A percentile compares a stretch with the other conserved stretches of the same genome.
Conservation (phyloP, 2,329 filamentous ascomycete genomes). For the Incumbomyces delicatus region DNA sequence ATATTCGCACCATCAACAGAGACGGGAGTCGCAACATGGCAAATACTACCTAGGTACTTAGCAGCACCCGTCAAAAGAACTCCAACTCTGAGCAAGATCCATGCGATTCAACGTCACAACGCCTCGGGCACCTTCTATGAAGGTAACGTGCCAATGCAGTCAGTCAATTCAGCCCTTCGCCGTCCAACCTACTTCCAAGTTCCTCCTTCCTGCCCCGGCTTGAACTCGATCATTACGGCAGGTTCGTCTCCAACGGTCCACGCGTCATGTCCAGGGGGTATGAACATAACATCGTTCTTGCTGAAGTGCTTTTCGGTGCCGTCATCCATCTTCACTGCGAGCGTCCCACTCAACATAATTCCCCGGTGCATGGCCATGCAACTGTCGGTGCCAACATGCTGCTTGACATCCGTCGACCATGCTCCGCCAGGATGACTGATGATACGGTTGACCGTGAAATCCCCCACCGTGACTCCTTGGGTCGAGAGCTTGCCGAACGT, state of each 20-base stretch:
- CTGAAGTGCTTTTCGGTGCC: not conserved
- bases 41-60: too few species aligned
- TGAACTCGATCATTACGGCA: conserved; percentile 8
- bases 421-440: not conserved
- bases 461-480: not conserved
- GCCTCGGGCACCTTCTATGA: too few species aligned
- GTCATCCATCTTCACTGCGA: not conserved
- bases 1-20: too few species aligned
- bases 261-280: conserved; percentile 1
- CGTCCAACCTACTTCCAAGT: too few species aligned
- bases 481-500: not conserved
- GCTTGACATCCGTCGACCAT: not conserved
- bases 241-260: conserved; percentile 8
- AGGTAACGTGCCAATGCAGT: too few species aligned
- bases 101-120: too few species aligned
- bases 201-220: too few species aligned
- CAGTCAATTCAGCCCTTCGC: too few species aligned
- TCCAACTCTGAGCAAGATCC: too few species aligned
- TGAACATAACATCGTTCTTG: not conserved
- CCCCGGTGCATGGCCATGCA: not conserved
- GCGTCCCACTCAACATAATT: not conserved
- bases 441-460: not conserved
- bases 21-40: too few species aligned
- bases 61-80: too few species aligned
- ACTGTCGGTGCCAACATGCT: not conserved